A percentile compares a stretch with the other conserved stretches of the same genome.
These are phyloP conservation scores for Furculomyces boomerangus DNA, from an alignment of 371 early-diverging fungal genomes.

Conservation along the genomic window DNA sequence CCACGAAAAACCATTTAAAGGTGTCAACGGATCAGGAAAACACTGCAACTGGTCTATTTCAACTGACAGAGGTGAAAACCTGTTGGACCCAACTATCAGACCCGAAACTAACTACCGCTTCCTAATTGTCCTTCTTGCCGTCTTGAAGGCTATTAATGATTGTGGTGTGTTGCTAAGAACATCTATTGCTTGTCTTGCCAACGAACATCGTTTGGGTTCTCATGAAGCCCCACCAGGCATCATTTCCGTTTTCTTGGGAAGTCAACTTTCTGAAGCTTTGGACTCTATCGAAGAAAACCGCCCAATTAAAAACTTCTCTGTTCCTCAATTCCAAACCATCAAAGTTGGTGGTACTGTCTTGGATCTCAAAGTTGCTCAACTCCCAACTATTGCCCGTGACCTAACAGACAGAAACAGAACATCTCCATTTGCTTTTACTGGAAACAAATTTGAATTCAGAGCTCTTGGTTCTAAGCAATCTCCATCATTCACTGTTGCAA, in stretches of 20 bases:
- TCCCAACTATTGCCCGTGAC: slow-evolving; percentile 87
- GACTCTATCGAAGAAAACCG: slow-evolving; percentile 75
- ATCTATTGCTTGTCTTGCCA: slow-evolving; percentile 78
- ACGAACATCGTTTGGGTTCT: slow-evolving; percentile 95
- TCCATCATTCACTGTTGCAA: slow-evolving; percentile 83
- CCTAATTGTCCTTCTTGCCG: slow-evolving; percentile 79
- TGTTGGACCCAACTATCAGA: slow-evolving; percentile 79
- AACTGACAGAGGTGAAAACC: slow-evolving; percentile 85
- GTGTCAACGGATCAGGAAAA: slow-evolving; percentile 96
- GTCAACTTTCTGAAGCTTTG: slow-evolving; percentile 84
- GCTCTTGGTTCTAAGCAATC: slow-evolving; percentile 97
- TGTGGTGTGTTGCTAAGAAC: slow-evolving; percentile 79
- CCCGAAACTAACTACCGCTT: slow-evolving; percentile 94
- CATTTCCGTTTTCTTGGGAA: slow-evolving; percentile 89
- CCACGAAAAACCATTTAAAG: slow-evolving; percentile 98
- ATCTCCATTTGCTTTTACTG: slow-evolving; percentile 96
- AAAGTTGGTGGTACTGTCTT: slow-evolving; percentile 87
- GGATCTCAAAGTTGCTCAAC: slow-evolving; percentile 82
- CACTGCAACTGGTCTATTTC: slow-evolving; percentile 98
- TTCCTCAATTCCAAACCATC: slow-evolving; percentile 68
- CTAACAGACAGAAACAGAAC: slow-evolving; percentile 97
- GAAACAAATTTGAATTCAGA: slow-evolving; percentile 99
- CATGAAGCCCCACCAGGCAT: slow-evolving; percentile 97
- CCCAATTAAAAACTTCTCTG: slow-evolving; percentile 59
- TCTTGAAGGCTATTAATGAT: slow-evolving; percentile 74